Percentiles rank a stretch among this genome's conserved stretches.
phyloP scores from a whole-genome alignment of 352 stramenopile species.

The Phytopythium ostracodes region DNA sequence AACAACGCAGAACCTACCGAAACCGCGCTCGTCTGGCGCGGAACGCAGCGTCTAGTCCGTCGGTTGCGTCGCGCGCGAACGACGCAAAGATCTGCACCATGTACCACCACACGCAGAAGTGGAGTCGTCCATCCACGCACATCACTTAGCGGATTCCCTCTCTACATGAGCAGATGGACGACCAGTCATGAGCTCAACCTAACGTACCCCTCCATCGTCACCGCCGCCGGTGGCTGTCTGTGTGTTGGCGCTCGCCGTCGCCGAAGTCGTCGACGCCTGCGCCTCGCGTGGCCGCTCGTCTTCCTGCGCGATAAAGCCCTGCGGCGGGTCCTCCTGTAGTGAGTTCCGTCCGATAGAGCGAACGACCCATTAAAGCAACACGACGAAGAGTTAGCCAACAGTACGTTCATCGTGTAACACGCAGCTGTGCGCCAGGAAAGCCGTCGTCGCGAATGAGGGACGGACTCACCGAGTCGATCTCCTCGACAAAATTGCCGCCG shows the following conservation, averaged over 20 bases:
- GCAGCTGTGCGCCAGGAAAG: no score
- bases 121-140: not conserved
- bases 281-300: not conserved
- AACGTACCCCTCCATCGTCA: constrained; percentile 3
- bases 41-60: constrained; percentile 7
- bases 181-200: not conserved
- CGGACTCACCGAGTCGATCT: constrained; percentile 59
- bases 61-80: constrained; percentile 2
- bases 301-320: constrained; percentile 34
- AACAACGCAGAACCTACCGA: not conserved
- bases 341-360: not conserved
- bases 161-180: not conserved
- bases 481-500: constrained; percentile 82
- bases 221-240: constrained; percentile 9
- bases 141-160: not conserved
- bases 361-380: not conserved
- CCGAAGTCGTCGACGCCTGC: not conserved
- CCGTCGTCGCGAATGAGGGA: no score
- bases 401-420: not conserved
- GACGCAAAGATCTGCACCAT: constrained; percentile 1
- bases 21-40: not conserved
- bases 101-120: not conserved
- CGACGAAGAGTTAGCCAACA: not conserved
- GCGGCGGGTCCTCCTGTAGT: constrained; percentile 58
- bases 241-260: constrained; percentile 13